phyloP scores from a whole-genome alignment of 2,329 filamentous ascomycete species.

The Pseudogymnoascus sp. region DNA sequence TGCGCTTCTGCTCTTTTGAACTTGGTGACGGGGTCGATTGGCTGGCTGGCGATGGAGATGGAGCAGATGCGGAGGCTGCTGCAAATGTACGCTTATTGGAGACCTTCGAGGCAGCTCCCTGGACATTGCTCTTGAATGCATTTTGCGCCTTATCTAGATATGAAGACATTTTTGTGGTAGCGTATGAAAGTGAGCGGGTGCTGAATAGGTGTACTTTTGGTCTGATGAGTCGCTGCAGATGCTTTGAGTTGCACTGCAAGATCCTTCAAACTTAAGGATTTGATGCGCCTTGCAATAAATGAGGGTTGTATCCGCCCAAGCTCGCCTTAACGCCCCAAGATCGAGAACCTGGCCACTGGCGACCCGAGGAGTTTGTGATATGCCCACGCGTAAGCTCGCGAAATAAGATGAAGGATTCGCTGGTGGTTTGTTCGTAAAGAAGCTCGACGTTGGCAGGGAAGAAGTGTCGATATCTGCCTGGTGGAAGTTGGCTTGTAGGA shows the following conservation, averaged over 20 bases:
- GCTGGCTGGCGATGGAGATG: conserved; percentile 56
- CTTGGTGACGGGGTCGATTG: conserved; percentile 42
- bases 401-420: neutral
- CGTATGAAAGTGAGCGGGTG: neutral
- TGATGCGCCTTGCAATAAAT: neutral
- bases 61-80: conserved; percentile 46
- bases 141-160: conserved; percentile 60
- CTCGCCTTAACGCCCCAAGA: neutral
- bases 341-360: neutral
- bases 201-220: neutral
- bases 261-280: neutral
- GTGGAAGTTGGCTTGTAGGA: neutral
- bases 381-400: neutral
- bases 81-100: conserved; percentile 42
- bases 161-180: conserved; percentile 43
- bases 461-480: neutral
- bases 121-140: conserved; percentile 53
- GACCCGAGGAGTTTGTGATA: neutral
- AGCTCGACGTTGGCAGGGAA: neutral
- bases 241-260: neutral
- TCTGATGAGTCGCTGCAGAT: neutral
- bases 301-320: neutral
- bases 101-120: conserved; percentile 57
- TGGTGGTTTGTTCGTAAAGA: neutral
- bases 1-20: conserved; percentile 44